Base-by-base conservation (phyloP, 1,284 basidiomycete genomes). In the Filobasidium uniguttulatum region DNA sequence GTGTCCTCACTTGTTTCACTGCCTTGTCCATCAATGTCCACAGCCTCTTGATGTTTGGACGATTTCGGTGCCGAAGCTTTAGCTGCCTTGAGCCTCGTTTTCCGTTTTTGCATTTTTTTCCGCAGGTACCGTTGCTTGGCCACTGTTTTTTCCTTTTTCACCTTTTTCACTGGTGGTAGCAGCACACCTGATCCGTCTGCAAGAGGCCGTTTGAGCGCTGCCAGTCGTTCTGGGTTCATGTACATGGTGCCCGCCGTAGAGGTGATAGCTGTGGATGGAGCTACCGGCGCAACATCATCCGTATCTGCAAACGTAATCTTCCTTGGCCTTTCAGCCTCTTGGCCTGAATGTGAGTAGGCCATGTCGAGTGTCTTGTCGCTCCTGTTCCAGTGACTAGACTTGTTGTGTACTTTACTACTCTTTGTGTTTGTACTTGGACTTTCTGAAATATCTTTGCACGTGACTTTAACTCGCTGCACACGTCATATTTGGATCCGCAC, bases 121-220 rank as follows among this genome's bases (percentile, higher is more conserved):
- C 77, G 77, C 31, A 82, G 69, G 64, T 83, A 83, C 50, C 77
- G 71, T 57, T 76, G 68, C 63, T 83, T 80, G 5, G 78, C 75
- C 34, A 73, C 77, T 0, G 77, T 77, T 65, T 79, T 66, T 10
- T 53, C 55, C 55, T 67, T 43, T 15, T 43, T 43, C 25, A 43
- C 40, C 40, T 43, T 43, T 29, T 43, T 43, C 6, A 6, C 12
- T 26, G 26, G 26, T 15, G 22, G 4, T 26, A 15, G 25, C n/a
- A 33, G n/a, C 31, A n/a, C 10, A 10, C 10, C 31, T 10, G 9
- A 33, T 10, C 10, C 10, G n/a, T 33, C 31, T 3, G 9, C 14
- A 5, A 20, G 44, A 33, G 15, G 29, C 9, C 28, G 55, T 20
- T 46, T 14, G n/a, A 46, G 28, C 3, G 44, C 44, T 22, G 28